These are phyloP conservation scores for Viridothelium virens DNA, from an alignment of 495 filamentous ascomycete genomes.

Conservation along the genomic window DNA sequence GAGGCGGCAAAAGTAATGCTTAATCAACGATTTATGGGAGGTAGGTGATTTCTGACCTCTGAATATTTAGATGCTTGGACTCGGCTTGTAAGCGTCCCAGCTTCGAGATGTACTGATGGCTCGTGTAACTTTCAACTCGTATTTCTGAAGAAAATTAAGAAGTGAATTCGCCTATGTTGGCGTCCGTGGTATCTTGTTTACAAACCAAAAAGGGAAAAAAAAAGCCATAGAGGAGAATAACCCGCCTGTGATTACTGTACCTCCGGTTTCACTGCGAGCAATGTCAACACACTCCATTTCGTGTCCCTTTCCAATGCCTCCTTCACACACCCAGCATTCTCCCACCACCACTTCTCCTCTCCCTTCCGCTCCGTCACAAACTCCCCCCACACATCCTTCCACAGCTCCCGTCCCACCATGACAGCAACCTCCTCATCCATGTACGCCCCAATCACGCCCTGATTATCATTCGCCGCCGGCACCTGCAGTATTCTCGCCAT, in stretches of 20 bases:
- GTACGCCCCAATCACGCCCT: conserved; percentile 2
- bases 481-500: conserved; percentile 12
- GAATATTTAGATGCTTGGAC: too few relatives aligned
- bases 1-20: too few relatives aligned
- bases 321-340: conserved; percentile 23
- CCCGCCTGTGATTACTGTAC: background rate
- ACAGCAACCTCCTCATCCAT: conserved; percentile 22
- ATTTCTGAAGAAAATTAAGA: background rate
- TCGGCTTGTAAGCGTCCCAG: too few relatives aligned
- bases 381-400: conserved; percentile 29
- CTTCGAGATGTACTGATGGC: too few relatives aligned
- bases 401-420: conserved; percentile 27
- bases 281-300: conserved; percentile 8
- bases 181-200: conserved; percentile 8
- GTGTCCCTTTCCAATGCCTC: conserved; percentile 25
- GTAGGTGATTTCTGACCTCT: too few relatives aligned
- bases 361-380: conserved; percentile 21
- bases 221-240: background rate
- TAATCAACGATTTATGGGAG: too few relatives aligned
- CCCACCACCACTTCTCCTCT: conserved; percentile 13
- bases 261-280: background rate
- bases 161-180: background rate
- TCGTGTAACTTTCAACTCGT: too few relatives aligned
- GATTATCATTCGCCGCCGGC: conserved; percentile 3
- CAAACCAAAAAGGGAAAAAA: background rate